Evolutionary conservation across 192 early-diverging fungal species (phyloP).

Genomic region (Haplosporangium gracile): DNA sequence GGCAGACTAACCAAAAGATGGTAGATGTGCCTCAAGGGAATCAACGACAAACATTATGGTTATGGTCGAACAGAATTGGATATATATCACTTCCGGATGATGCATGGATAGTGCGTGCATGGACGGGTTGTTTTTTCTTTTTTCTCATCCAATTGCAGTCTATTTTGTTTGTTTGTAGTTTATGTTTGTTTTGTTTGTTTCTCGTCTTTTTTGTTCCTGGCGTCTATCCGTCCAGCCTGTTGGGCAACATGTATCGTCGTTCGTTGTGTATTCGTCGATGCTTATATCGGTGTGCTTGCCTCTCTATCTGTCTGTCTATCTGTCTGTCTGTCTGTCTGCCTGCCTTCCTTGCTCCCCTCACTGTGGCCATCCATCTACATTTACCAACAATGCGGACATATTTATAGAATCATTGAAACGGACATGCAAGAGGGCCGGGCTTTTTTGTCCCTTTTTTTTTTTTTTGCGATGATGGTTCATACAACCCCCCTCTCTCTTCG

Average conservation of each 20-base stretch:
- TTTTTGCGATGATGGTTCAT: not conserved
- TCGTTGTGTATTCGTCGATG: not conserved
- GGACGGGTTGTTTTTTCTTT: not conserved
- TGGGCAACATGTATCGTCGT: not conserved
- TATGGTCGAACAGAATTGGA: not conserved
- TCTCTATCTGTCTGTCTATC: not conserved
- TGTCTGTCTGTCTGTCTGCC: not conserved
- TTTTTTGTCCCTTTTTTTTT: not conserved
- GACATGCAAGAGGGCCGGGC: conserved; percentile 1
- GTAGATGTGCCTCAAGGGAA: not conserved
- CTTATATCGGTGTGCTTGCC: not conserved
- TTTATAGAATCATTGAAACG: conserved; percentile 1
- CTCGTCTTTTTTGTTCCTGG: not conserved
- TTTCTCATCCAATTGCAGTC: not conserved
- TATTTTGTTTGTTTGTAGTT: not conserved
- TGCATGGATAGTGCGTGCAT: not conserved
- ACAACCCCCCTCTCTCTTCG: not conserved
- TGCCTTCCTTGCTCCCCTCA: not conserved
- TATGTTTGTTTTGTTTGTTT: not conserved
- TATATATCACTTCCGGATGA: not conserved
- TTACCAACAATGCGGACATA: not conserved
- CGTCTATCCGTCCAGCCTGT: not conserved
- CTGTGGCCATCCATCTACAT: not conserved
- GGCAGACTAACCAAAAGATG: not conserved
- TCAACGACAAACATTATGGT: not conserved